A percentile compares a stretch with the other conserved stretches of the same genome.
phyloP scores from a whole-genome alignment of 2,329 filamentous ascomycete species.

The Lasiodiplodia gonubiensis region DNA sequence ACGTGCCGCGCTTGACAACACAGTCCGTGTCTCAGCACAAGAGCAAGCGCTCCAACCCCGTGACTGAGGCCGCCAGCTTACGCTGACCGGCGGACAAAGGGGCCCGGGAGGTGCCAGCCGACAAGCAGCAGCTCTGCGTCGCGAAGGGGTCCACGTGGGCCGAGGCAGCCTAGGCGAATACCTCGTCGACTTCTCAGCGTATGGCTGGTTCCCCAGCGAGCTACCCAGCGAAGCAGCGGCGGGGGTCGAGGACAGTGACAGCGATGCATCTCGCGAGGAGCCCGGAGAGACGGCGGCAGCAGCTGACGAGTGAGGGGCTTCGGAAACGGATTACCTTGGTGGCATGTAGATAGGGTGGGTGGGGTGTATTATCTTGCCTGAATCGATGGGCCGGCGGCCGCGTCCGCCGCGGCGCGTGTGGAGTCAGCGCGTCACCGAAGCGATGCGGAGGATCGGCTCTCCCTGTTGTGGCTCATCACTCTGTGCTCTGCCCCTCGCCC shows the following conservation, averaged over 20 bases:
- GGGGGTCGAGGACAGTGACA: slow-evolving; percentile 41
- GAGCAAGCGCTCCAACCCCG: slow-evolving; percentile 14
- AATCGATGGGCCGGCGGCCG: neutral
- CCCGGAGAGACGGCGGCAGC: neutral
- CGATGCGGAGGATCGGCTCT: slow-evolving; percentile 29
- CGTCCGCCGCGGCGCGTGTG: slow-evolving; percentile 2
- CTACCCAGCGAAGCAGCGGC: slow-evolving; percentile 55
- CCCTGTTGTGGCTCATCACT: neutral
- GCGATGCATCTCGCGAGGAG: slow-evolving; percentile 15
- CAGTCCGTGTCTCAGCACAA: slow-evolving; percentile 20
- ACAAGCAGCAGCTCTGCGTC: slow-evolving; percentile 53
- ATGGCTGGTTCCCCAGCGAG: slow-evolving; percentile 59
- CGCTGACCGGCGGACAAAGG: slow-evolving; percentile 37
- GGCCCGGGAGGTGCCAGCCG: slow-evolving; percentile 52
- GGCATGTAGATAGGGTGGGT: slow-evolving; percentile 18
- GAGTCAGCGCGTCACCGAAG: slow-evolving; percentile 18
- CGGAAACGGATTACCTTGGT: slow-evolving; percentile 10
- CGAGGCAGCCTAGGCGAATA: slow-evolving; percentile 55
- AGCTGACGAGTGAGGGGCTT: slow-evolving; percentile 13
- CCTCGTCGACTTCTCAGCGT: slow-evolving; percentile 51
- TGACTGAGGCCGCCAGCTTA: slow-evolving; percentile 2
- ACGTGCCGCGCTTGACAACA: slow-evolving; percentile 35
- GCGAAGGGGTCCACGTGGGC: slow-evolving; percentile 56
- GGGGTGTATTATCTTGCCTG: slow-evolving; percentile 9
- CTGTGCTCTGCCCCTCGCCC: neutral